A percentile compares a stretch with the other conserved stretches of the same genome.
Evolutionary conservation across 345 rosid genomes (phyloP).

Genomic region (Eucalyptus coolabah): DNA sequence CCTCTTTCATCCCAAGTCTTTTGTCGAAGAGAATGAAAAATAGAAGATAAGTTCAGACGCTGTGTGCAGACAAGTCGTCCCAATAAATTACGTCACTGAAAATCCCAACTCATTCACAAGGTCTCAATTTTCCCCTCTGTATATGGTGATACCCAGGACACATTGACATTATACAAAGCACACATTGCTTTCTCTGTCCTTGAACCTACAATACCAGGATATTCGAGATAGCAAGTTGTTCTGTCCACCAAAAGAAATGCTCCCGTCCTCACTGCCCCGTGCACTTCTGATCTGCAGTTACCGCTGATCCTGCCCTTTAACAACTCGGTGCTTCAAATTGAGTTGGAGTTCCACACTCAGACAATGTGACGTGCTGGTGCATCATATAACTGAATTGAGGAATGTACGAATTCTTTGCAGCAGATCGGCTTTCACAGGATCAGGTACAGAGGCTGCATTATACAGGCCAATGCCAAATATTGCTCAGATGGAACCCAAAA

Average conservation of each 20-base stretch:
- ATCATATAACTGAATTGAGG: slow-evolving; percentile 24
- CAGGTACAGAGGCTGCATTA: slow-evolving; percentile 42
- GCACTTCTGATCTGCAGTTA: background rate
- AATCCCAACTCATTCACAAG: background rate
- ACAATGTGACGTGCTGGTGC: background rate
- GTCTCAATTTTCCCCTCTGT: background rate
- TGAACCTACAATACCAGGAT: background rate
- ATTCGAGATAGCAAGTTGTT: background rate
- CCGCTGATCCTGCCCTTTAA: background rate
- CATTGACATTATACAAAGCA: background rate
- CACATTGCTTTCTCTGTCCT: background rate
- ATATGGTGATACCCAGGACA: background rate
- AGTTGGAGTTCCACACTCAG: background rate
- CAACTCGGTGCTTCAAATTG: background rate
- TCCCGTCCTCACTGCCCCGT: background rate
- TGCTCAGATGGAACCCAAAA: background rate
- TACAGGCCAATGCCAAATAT: background rate
- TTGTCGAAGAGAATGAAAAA: background rate
- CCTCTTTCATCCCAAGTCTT: background rate
- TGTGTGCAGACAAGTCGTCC: background rate
- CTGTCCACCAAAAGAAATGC: background rate
- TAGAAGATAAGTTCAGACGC: background rate
- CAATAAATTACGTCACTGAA: background rate
- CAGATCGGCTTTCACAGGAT: slow-evolving; percentile 38
- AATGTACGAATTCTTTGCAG: slow-evolving; percentile 37